A percentile compares a stretch with the other conserved stretches of the same genome.
Evolutionary conservation across 2,329 filamentous ascomycete genomes (phyloP).

Genomic region (Thielaviopsis punctulata): DNA sequence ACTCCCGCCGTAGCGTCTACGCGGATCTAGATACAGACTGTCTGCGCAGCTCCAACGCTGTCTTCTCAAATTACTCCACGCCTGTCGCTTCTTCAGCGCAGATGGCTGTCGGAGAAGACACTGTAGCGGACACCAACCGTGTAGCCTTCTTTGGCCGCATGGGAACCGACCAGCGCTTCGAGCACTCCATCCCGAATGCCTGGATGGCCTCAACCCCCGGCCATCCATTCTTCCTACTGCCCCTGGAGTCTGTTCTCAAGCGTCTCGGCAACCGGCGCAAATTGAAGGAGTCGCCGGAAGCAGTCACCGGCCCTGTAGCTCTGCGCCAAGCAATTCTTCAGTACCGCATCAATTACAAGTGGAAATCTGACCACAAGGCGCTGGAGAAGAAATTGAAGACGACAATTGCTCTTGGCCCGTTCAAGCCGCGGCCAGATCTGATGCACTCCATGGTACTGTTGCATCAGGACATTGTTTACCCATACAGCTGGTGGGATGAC

Average conservation of each 20-base stretch:
- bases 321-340: constrained; percentile 11
- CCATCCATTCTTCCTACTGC: constrained; percentile 20
- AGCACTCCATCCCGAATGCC: constrained; percentile 21
- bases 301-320: constrained; percentile 13
- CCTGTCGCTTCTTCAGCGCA: neutral
- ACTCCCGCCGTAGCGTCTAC: constrained; percentile 15
- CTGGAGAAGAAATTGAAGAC: constrained; percentile 3
- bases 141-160: constrained; percentile 19
- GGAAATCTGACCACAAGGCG: neutral
- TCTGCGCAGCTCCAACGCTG: constrained; percentile 15
- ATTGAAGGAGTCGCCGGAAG: constrained; percentile 6
- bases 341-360: constrained; percentile 9
- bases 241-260: constrained; percentile 14
- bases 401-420: constrained; percentile 3
- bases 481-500: constrained; percentile 16
- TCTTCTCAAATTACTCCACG: constrained; percentile 14
- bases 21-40: constrained; percentile 20
- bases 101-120: neutral
- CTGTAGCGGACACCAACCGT: neutral
- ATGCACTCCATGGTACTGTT: constrained; percentile 14
- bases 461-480: constrained; percentile 15
- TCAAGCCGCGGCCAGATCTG: neutral
- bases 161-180: constrained; percentile 17
- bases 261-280: constrained; percentile 1
- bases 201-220: constrained; percentile 22